phyloP scores from a whole-genome alignment of 2,329 filamentous ascomycete species.

The Exophiala sp. region DNA sequence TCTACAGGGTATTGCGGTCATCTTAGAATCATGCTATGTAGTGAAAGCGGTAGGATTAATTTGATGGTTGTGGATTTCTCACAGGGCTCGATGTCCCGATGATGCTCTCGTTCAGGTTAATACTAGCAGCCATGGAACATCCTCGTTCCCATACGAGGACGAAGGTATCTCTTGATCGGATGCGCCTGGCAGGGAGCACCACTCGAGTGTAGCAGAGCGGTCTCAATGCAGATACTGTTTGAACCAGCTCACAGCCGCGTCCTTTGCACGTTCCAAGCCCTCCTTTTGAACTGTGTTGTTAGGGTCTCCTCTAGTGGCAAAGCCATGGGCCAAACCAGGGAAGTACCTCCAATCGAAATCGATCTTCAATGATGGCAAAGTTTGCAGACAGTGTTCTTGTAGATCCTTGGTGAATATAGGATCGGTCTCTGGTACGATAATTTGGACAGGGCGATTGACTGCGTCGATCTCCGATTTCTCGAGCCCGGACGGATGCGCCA shows the following conservation, averaged over 20 bases:
- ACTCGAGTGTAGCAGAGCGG: too few relatives aligned
- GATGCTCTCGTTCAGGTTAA: too few relatives aligned
- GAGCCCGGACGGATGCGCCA: slow-evolving; percentile 46
- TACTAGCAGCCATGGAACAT: too few relatives aligned
- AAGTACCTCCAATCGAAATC: slow-evolving; percentile 52
- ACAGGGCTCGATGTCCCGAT: too few relatives aligned
- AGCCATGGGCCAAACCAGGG: slow-evolving; percentile 49
- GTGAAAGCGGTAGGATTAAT: too few relatives aligned
- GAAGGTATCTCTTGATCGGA: too few relatives aligned
- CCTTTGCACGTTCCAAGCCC: slow-evolving; percentile 49
- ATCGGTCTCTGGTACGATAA: slow-evolving; percentile 52
- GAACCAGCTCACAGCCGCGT: slow-evolving; percentile 47
- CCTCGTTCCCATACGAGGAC: too few relatives aligned
- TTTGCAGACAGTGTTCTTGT: slow-evolving; percentile 42
- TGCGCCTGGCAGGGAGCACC: too few relatives aligned
- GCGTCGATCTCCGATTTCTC: slow-evolving; percentile 46
- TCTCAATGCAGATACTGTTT: not conserved
- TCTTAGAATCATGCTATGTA: too few relatives aligned
- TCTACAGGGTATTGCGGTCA: too few relatives aligned
- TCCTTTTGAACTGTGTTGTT: slow-evolving; percentile 39
- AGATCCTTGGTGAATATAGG: slow-evolving; percentile 42
- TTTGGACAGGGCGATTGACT: slow-evolving; percentile 48
- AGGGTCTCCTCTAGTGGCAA: slow-evolving; percentile 42
- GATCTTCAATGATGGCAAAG: slow-evolving; percentile 38
- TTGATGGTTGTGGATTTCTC: too few relatives aligned